phyloP scores from a whole-genome alignment of 2,329 filamentous ascomycete genomes.

The Trichothecium roseum region DNA sequence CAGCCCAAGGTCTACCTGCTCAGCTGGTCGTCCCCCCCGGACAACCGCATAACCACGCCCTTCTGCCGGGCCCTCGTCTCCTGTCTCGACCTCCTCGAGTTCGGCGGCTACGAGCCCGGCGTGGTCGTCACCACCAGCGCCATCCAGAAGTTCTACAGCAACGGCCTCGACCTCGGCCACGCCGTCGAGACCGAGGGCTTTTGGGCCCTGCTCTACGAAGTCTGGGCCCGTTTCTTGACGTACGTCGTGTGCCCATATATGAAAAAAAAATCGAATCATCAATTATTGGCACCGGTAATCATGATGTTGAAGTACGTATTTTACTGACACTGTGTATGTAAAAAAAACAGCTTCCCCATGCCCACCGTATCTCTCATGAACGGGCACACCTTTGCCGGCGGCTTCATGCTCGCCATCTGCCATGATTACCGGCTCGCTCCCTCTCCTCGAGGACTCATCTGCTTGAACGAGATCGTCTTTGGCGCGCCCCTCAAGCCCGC shows the following conservation, averaged over 20 bases:
- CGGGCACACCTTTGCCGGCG: conserved; percentile 72
- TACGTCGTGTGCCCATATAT: too few relatives aligned
- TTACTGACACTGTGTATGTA: too few relatives aligned
- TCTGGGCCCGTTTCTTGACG: conserved; percentile 50
- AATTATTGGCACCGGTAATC: too few relatives aligned
- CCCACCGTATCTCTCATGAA: conserved; percentile 71
- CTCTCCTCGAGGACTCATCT: conserved; percentile 58
- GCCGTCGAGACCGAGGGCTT: conserved; percentile 51
- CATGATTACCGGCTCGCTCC: conserved; percentile 78
- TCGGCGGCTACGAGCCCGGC: conserved; percentile 50
- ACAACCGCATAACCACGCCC: conserved; percentile 63
- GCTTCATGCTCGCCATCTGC: conserved; percentile 72
- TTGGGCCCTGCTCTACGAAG: conserved; percentile 49
- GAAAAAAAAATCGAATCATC: too few relatives aligned
- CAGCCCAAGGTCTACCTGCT: conserved; percentile 57
- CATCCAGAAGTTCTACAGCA: conserved; percentile 72
- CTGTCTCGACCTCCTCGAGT: conserved; percentile 67
- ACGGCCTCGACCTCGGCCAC: conserved; percentile 68
- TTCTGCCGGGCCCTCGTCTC: conserved; percentile 59
- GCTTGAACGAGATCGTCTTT: conserved; percentile 74
- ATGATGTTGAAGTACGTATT: too few relatives aligned
- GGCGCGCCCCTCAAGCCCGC: conserved; percentile 64
- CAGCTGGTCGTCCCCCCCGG: conserved; percentile 58
- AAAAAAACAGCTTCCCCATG: conserved; percentile 63
- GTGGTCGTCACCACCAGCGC: conserved; percentile 68